Base-by-base conservation (phyloP, 768 basidiomycete genomes). In the Mycena filopes region DNA sequence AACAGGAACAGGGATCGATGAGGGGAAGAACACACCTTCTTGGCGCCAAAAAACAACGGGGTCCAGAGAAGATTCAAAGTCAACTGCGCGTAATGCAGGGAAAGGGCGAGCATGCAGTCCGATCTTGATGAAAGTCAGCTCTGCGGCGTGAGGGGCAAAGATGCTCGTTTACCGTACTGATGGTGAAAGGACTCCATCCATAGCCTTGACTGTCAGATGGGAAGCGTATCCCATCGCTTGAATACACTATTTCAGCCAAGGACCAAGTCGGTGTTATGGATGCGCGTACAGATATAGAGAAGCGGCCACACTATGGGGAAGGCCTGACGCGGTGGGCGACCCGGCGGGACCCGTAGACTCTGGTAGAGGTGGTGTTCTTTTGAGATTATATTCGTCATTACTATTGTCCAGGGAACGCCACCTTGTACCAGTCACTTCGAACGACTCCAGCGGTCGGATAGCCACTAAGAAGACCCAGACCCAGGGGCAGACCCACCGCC, bases 191-290 rank as follows among this genome's bases (percentile, higher is more conserved):
- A 84, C 74, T 15, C 63, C 68, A 70, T 89, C 89, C 61, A 88
- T 77, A 1, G 85, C 79, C 66, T 82, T 81, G 38, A 85, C 85
- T 4, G 87, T 84, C 28, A 91, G 72, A 73, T 90, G 86, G 9
- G 88, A 89, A 10, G 88, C 88, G 70, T 85, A 90, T 23, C 90
- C 90, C 88, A 91, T 89, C 10, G 81, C 83, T 82, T 40, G 29
- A 43, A 23, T 70, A 23, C 36, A 58, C 57, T 61, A 62, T 48
- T 46, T 5, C 49, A 55, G n/a, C 16, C 11, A 65, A 65, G 50
- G 64, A 47, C 41, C 70, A 68, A 20, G 20, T 3, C 18, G 16
- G 36, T 16, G 21, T 15, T 7, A 13, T 5, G 26, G 31, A 5
- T 8, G 65, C 20, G 13, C 77, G 28, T 53, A 78, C 78, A 77